Base-by-base conservation (phyloP, 169 alveolate species). In the Plasmodium fragile region DNA sequence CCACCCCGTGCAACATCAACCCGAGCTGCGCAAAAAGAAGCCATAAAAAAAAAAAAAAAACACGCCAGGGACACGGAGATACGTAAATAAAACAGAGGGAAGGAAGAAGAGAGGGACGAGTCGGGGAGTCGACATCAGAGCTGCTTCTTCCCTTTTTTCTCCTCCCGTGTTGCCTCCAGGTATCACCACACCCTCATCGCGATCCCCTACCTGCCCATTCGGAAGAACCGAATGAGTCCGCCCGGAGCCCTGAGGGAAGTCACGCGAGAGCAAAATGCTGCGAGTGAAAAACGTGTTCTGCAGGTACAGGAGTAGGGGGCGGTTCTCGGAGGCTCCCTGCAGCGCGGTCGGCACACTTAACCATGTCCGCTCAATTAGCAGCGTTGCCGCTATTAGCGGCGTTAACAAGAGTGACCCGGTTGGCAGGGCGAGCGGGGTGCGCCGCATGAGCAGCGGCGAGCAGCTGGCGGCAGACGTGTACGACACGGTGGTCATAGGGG, bases 401-500 rank as follows among this genome's bases (percentile, higher is more conserved):
- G 32, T 59, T 3, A 7, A 4, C 5, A 4, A 1, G 32, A 36
- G 3, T 1, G 36, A n/a, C 32, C 4, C 2, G 4, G 18, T 11
- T 8, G 5, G 4, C 7, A 4, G 75, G 13, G 75, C 30, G 2
- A 4, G 6, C 13, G 41, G 36, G 6, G 36, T 25, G 13, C 75
- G 75, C 11, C 30, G n/a, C 75, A 11, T 65, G 75, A 65, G 75
- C 41, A 28, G 75, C 36, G 69, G 18, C 5, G 39, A 45, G 16
- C 69, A 78, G 22, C 36, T 90, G 18, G 72, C 73, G 1, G 84
- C 92, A 30, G 95, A 94, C 13, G 94, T 94, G 25, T 96, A 43
- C 78, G 98, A 97, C 73, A 98, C 97, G 6, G 93, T 96, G 34
- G 94, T 97, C 39, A 96, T 97, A 39, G 98, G 98, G 70, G 98